Evolutionary conservation across 2,329 filamentous ascomycete species (phyloP), one percentile per base, ranked within the genome.

Genomic region (Penicillium sp.): DNA sequence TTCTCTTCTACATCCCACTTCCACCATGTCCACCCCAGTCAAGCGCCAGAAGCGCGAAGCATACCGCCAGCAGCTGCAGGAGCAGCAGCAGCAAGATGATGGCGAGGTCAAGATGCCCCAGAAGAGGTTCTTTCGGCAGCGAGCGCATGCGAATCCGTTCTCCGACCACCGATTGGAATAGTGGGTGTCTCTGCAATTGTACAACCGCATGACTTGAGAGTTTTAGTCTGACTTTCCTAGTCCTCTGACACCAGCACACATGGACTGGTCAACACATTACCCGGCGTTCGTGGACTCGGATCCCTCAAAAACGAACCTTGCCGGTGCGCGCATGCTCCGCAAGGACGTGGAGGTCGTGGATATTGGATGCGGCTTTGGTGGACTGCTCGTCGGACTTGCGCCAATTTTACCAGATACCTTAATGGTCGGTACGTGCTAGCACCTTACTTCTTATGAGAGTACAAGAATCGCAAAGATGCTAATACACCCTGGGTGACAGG

Each of bases 81-180:
- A 37, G 22, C 51, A 46, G 20, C 52, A 37, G 5, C 38, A 51
- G 10, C 30, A 42, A 12, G 47, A 48, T 27, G 53, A 60, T 32
- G 52, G 46, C 22, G 48, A 68, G 26, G 67, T 78, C 6, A 75
- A 79, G 54, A 68, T 95, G 55, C 92, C 92, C 7, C 83, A 86
- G 67, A 98, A 98, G 74, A 90, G 85, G 70, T 95, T 92, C 69
- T 98, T 95, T 65, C 80, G 92, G 39, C 92, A 98, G 67, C 79
- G 92, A 64, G 92, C 92, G 25, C 92, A 98, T 69, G 92, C 92
- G 47, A 98, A 98, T 69, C 89, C 90, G 5, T 98, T 98, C 68
- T 95, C 90, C 2, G 92, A 98, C 58, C 92, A 98, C 70, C 72
- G 78, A 41, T 72, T 98, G 60, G 74, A 76, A 56, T 98, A 98